phyloP scores from a whole-genome alignment of 768 basidiomycete species.

The Mycena polygramma region DNA sequence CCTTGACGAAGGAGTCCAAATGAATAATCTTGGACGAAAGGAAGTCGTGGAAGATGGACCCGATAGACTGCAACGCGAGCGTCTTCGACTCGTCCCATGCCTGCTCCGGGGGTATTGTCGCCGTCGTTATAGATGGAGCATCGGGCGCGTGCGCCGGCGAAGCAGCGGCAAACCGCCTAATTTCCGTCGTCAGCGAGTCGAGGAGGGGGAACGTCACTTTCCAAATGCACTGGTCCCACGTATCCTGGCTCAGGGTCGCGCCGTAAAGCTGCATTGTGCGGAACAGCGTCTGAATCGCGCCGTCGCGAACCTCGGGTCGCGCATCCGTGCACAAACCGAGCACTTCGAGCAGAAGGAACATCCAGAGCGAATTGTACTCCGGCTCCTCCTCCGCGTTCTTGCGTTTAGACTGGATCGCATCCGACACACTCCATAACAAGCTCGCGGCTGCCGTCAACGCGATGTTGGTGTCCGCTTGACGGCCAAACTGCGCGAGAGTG shows the following conservation, averaged over 20 bases:
- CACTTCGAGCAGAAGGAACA: constrained; percentile 88
- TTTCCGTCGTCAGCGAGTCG: constrained; percentile 73
- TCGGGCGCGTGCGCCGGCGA: constrained; percentile 17
- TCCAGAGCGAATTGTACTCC: constrained; percentile 92
- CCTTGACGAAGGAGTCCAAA: constrained; percentile 75
- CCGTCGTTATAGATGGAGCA: constrained; percentile 32
- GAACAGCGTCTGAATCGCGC: constrained; percentile 96
- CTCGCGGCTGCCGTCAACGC: constrained; percentile 94
- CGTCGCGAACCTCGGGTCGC: constrained; percentile 90
- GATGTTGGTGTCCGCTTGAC: constrained; percentile 95
- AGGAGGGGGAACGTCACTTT: constrained; percentile 90
- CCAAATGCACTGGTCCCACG: constrained; percentile 95
- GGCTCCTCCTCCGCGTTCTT: constrained; percentile 72
- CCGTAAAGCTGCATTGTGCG: constrained; percentile 95
- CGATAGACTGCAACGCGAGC: constrained; percentile 86
- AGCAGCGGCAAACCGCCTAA: constrained; percentile 55
- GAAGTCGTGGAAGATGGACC: constrained; percentile 88
- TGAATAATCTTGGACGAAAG: constrained; percentile 78
- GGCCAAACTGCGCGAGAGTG: constrained; percentile 92
- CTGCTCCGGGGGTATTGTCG: constrained; percentile 48
- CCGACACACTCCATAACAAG: constrained; percentile 95
- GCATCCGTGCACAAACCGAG: constrained; percentile 85
- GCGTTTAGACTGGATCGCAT: constrained; percentile 90
- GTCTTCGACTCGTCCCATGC: constrained; percentile 92
- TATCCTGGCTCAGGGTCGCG: constrained; percentile 80